phyloP scores from a whole-genome alignment of 345 rosid genomes.

The Acer saccharum region DNA sequence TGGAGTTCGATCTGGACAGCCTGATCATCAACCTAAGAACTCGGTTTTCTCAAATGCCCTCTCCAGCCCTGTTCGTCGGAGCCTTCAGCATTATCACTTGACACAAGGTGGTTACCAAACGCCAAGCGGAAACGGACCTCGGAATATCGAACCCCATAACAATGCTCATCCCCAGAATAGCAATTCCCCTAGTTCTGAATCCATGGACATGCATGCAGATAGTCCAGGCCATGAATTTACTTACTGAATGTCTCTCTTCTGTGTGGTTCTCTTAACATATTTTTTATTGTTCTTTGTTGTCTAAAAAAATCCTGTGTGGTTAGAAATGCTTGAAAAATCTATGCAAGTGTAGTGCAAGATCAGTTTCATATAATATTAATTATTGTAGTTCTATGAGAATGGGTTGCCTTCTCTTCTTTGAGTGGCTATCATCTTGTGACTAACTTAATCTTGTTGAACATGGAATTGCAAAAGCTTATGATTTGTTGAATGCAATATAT shows the following conservation, averaged over 20 bases:
- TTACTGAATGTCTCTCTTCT: slow-evolving; percentile 15
- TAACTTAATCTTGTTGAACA: not conserved
- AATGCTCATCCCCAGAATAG: slow-evolving; percentile 22
- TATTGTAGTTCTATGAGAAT: not conserved
- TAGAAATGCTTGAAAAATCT: not conserved
- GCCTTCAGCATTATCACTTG: slow-evolving; percentile 64
- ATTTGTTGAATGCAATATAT: too few species aligned
- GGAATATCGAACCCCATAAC: slow-evolving; percentile 16
- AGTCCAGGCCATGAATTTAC: slow-evolving; percentile 42
- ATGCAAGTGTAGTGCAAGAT: slow-evolving; percentile 8
- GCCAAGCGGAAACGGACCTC: slow-evolving; percentile 27
- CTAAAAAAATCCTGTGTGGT: not conserved
- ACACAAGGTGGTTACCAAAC: slow-evolving; percentile 35
- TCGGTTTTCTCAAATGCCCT: slow-evolving; percentile 54
- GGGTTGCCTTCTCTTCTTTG: not conserved
- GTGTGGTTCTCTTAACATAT: not conserved
- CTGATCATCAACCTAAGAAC: slow-evolving; percentile 54
- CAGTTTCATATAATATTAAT: not conserved
- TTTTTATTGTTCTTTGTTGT: not conserved
- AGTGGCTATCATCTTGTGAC: not conserved
- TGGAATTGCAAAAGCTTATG: not conserved
- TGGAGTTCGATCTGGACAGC: slow-evolving; percentile 34
- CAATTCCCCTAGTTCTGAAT: slow-evolving; percentile 39
- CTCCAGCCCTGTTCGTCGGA: slow-evolving; percentile 70
- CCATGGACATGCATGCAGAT: slow-evolving; percentile 61